Conservation (phyloP, 371 early-diverging fungal species). For the Mucor racemosus region DNA sequence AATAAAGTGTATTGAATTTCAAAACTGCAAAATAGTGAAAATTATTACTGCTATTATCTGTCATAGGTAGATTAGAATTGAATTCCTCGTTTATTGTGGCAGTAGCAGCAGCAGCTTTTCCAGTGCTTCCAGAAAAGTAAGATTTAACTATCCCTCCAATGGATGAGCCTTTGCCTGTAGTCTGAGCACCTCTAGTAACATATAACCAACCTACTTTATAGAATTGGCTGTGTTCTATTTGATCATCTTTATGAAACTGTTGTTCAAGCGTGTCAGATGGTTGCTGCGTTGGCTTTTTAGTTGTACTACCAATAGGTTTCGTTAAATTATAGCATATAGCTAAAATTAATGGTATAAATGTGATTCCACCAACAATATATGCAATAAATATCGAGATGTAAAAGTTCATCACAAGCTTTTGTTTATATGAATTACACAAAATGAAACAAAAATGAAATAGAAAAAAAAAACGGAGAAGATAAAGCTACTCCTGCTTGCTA, state of each 20-base stretch:
- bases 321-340: neutral
- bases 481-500: neutral
- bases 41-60: neutral
- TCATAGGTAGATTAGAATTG: neutral
- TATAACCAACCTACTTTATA: conserved; percentile 59
- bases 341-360: conserved; percentile 44
- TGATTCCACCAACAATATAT: conserved; percentile 52
- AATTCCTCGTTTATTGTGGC: conserved; percentile 26
- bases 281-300: neutral
- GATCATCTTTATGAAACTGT: conserved; percentile 17
- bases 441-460: neutral
- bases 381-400: conserved; percentile 28
- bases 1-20: conserved; percentile 76
- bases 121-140: conserved; percentile 33
- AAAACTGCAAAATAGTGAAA: conserved; percentile 70
- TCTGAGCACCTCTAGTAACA: conserved; percentile 41
- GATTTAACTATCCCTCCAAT: conserved; percentile 45
- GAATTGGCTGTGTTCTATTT: conserved; percentile 19
- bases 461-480: conserved; percentile 3
- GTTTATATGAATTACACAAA: too few relatives aligned
- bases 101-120: conserved; percentile 13
- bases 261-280: conserved; percentile 13
- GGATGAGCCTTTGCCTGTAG: conserved; percentile 26
- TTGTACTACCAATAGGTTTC: neutral
- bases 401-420: neutral